phyloP scores from a whole-genome alignment of 2,329 filamentous ascomycete genomes.

The Cordyceps cateniannulata region DNA sequence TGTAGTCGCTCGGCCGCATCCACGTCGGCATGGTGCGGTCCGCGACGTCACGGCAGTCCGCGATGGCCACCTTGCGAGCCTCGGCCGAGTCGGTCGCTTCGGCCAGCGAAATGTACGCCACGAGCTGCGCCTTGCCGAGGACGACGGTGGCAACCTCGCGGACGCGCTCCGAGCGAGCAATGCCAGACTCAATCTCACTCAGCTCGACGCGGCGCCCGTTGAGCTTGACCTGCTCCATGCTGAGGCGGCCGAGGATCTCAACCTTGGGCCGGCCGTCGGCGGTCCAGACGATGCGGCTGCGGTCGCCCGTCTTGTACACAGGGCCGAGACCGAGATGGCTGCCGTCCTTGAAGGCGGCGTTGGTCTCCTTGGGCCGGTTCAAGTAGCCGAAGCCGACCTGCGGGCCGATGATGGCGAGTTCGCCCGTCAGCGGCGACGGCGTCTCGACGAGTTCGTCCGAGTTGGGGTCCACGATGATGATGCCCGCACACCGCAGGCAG shows the following conservation, averaged over 20 bases:
- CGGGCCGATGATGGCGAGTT: conserved; percentile 23
- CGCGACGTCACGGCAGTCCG: conserved; percentile 10
- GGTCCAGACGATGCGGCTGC: conserved; percentile 8
- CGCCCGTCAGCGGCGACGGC: conserved; percentile 3
- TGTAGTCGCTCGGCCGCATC: conserved; percentile 12
- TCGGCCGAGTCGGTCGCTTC: not conserved
- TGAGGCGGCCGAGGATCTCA: conserved; percentile 10
- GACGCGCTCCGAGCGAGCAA: conserved; percentile 6
- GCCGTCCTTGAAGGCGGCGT: conserved; percentile 7
- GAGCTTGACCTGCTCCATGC: conserved; percentile 13
- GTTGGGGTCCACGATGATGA: conserved; percentile 11
- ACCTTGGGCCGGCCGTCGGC: conserved; percentile 11
- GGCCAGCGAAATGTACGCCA: conserved; percentile 7
- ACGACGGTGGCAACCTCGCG: conserved; percentile 35
- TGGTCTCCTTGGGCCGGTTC: conserved; percentile 12
- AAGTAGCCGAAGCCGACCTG: conserved; percentile 14
- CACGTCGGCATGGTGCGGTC: conserved; percentile 6
- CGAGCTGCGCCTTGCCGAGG: conserved; percentile 29
- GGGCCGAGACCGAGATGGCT: conserved; percentile 31
- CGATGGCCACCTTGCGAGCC: not conserved
- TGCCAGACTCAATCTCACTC: conserved; percentile 10
- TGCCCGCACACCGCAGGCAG: conserved; percentile 9
- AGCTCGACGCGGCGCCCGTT: conserved; percentile 12
- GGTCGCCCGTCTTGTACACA: conserved; percentile 10
- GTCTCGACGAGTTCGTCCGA: conserved; percentile 3